Percentiles rank a stretch among this genome's conserved stretches.
phyloP scores from a whole-genome alignment of 441 rosid genomes.

The Euphorbia schlechtendalii region DNA sequence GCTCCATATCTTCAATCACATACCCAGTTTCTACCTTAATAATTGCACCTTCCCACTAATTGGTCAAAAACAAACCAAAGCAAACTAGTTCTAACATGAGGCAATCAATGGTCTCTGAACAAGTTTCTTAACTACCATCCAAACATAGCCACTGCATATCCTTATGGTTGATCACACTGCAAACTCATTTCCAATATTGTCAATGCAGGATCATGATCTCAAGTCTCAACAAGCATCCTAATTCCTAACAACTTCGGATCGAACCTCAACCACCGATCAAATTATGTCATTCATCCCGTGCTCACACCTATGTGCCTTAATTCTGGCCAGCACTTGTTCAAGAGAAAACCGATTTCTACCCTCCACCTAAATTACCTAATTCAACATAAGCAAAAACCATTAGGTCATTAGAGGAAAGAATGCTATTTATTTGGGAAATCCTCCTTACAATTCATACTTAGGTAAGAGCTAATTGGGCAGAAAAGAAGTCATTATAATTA shows the following conservation, averaged over 20 bases:
- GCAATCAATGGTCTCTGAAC: constrained; percentile 1
- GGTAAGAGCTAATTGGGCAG: not conserved
- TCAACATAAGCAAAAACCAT: not conserved
- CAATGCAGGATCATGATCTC: not conserved
- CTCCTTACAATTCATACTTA: not conserved
- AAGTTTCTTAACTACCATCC: not conserved
- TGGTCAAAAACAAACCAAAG: not conserved
- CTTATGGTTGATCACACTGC: not conserved
- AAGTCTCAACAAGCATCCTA: too few species aligned
- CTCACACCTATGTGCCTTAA: not conserved
- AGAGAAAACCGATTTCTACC: not conserved
- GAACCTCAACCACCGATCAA: not conserved
- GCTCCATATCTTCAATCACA: not conserved
- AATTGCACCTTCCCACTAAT: not conserved
- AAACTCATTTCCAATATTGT: not conserved
- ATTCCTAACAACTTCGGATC: not conserved
- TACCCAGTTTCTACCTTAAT: not conserved
- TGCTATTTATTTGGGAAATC: too few species aligned
- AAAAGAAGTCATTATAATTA: not conserved
- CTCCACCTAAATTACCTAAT: not conserved
- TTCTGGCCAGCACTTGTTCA: not conserved
- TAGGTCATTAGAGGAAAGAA: not conserved
- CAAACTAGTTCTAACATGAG: not conserved
- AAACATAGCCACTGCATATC: constrained; percentile 1
- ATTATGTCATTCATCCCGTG: not conserved